phyloP scores from a whole-genome alignment of 768 basidiomycete genomes.

The Cystobasidium onofrii region DNA sequence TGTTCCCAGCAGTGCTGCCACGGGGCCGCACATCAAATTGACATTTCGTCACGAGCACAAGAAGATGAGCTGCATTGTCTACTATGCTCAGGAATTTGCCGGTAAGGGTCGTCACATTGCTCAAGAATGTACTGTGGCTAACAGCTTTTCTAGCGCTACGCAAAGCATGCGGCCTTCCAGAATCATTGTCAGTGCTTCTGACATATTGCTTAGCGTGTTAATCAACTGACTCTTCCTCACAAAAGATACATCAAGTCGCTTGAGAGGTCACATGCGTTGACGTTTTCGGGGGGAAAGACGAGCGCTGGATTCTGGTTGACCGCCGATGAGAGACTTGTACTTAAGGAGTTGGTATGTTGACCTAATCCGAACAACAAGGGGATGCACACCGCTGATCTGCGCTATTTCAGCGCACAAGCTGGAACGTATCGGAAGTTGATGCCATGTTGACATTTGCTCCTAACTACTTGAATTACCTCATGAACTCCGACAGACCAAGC shows the following conservation, averaged over 20 bases:
- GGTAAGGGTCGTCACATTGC: constrained; percentile 52
- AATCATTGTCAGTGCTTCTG: not conserved
- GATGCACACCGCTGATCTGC: constrained; percentile 91
- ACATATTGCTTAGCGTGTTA: not conserved
- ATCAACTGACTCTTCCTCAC: constrained; percentile 49
- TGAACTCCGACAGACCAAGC: constrained; percentile 64
- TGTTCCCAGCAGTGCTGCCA: not conserved
- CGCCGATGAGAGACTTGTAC: constrained; percentile 89
- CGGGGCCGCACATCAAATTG: not conserved
- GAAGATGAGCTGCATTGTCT: constrained; percentile 29
- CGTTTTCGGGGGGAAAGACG: constrained; percentile 88
- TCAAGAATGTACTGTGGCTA: not conserved
- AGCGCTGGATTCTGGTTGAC: constrained; percentile 94
- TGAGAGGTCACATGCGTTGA: constrained; percentile 85
- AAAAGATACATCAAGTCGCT: constrained; percentile 86
- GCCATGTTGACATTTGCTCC: constrained; percentile 27
- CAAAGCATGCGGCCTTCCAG: not conserved
- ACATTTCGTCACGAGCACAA: constrained; percentile 31
- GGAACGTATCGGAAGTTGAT: constrained; percentile 43
- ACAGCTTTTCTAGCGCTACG: not conserved
- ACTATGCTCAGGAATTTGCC: constrained; percentile 67
- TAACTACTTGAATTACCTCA: constrained; percentile 32
- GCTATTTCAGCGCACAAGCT: constrained; percentile 74
- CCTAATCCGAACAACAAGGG: constrained; percentile 86
- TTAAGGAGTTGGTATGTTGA: constrained; percentile 80